Conservation (phyloP, 495 filamentous ascomycete species). For the Baudoinia panamericana region DNA sequence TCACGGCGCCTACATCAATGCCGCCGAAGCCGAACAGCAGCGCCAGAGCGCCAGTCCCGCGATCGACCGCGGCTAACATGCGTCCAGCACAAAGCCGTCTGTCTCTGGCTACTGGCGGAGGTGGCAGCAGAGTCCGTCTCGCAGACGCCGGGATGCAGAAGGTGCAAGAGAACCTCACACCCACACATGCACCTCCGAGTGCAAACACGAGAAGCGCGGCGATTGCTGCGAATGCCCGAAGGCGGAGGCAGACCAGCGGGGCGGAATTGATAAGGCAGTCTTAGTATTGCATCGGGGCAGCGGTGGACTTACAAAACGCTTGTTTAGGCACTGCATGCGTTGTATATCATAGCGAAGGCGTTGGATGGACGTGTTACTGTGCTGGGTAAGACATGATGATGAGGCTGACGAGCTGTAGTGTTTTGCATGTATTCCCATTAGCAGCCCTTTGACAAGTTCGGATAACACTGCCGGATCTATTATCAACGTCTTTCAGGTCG, state of each 20-base stretch:
- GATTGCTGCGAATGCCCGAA: slow-evolving; percentile 9
- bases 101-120: no score
- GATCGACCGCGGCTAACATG: no score
- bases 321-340: background rate
- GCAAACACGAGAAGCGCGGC: slow-evolving; percentile 1
- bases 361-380: background rate
- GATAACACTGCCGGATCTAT: no score
- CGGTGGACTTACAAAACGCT: background rate
- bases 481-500: no score
- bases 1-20: background rate
- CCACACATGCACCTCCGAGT: slow-evolving; percentile 13
- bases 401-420: background rate
- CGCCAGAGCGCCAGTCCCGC: no score
- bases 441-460: no score
- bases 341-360: slow-evolving; percentile 5
- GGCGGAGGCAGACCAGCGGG: slow-evolving; percentile 13
- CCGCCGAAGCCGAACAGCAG: background rate
- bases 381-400: background rate
- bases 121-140: no score
- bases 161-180: no score
- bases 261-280: slow-evolving; percentile 8
- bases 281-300: background rate
- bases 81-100: no score
- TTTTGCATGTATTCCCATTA: no score
- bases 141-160: background rate